These are phyloP conservation scores for Clavispora santaluciae DNA, from an alignment of 805 yeast species.

Conservation along the genomic window DNA sequence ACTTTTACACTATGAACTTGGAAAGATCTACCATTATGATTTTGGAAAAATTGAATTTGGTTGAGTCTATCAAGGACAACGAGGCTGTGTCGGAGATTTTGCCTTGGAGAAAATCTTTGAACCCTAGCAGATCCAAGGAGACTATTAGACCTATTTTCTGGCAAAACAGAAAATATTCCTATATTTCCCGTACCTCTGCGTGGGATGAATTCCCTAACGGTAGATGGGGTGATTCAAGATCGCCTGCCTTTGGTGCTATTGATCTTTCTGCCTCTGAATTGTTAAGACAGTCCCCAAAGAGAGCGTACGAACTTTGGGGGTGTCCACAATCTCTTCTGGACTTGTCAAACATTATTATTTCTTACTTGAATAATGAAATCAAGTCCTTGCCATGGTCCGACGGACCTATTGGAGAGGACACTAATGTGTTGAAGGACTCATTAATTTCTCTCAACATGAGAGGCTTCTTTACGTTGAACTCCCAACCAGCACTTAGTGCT, in stretches of 20 bases:
- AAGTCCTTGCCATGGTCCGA: slow-evolving; percentile 92
- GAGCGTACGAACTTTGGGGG: slow-evolving; percentile 87
- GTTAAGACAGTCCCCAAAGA: slow-evolving; percentile 76
- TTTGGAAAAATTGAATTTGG: slow-evolving; percentile 64
- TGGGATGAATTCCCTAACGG: slow-evolving; percentile 99
- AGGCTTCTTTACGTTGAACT: slow-evolving; percentile 79
- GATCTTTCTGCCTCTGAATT: slow-evolving; percentile 76
- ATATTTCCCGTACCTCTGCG: slow-evolving; percentile 80
- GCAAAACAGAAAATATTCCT: slow-evolving; percentile 89
- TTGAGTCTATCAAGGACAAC: slow-evolving; percentile 38
- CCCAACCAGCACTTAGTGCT: slow-evolving; percentile 92
- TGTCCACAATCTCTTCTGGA: slow-evolving; percentile 59
- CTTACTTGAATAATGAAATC: slow-evolving; percentile 68
- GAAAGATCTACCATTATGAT: slow-evolving; percentile 89
- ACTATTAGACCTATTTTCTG: slow-evolving; percentile 92
- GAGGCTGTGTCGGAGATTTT: slow-evolving; percentile 39
- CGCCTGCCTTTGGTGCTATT: slow-evolving; percentile 93
- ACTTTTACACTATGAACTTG: slow-evolving; percentile 95
- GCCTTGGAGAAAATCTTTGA: slow-evolving; percentile 92
- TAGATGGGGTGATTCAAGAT: slow-evolving; percentile 96
- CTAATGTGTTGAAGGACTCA: slow-evolving; percentile 53
- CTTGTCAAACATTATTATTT: slow-evolving; percentile 56
- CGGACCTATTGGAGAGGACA: slow-evolving; percentile 77
- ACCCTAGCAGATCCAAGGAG: slow-evolving; percentile 74
- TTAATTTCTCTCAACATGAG: slow-evolving; percentile 60